Base-by-base conservation (phyloP, 306 rosid genomes). In the Argentina anserina region DNA sequence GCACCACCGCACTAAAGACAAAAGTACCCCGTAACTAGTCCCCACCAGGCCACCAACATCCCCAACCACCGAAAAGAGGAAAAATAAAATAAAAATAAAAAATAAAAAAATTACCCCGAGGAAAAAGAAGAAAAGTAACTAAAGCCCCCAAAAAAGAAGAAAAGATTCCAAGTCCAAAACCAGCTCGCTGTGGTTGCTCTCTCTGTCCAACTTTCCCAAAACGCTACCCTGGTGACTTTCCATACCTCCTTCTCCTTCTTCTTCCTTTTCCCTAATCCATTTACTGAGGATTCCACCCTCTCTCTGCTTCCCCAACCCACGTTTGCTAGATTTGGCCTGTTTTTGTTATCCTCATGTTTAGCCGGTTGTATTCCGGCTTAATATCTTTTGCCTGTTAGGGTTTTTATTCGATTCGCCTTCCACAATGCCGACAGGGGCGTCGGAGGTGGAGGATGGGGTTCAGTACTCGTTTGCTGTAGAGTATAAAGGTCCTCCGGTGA, bases 381-480 rank as follows among this genome's bases (percentile, higher is more conserved):
- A 34, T 25, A 26, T 26, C 17, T 55, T 23, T 46, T 40, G 4
- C 29, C 12, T 4, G 62, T 45, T 67, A 52, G 68, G 79, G 56
- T 60, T 66, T 31, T 37, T 26, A 1, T 62, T 75, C 9, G 69
- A 58, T 42, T 68, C 18, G 7, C 45, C 23, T 41, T 40, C 10
- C 5, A 60, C 69, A 75, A 69, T 94, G 98, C 86, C 91, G 65
- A 87, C 92, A 76, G 85, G 64, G 47, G 84, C 46, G 69, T 75
- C 83, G 21, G 71, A 59, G 45, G 77, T 80, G 68, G 81, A 47
- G 7, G 85, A 78, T 2, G 87, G 66, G 15, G 63, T 73, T 5
- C 81, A 78, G 61, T 90, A 91, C 70, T 89, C 96, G n/a, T 84
- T 89, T 65, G 96, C 94, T 28, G 84, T 83, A 20, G 93, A 89